These are phyloP conservation scores for Gossypium longicalyx DNA, from an alignment of 345 rosid species.

Conservation along the genomic window DNA sequence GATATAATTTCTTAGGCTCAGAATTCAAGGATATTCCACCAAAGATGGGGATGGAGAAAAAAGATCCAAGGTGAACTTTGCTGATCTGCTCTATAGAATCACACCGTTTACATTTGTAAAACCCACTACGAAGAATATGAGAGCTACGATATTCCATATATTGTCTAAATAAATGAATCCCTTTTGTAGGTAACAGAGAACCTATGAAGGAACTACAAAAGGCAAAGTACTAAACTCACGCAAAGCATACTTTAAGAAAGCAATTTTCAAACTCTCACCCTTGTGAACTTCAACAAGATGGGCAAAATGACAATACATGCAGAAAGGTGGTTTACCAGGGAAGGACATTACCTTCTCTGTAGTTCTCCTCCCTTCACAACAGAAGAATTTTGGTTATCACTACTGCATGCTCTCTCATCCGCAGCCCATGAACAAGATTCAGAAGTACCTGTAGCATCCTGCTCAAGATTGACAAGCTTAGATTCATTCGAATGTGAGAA, in stretches of 20 bases:
- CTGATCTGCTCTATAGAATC: neutral
- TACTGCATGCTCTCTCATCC: constrained; percentile 68
- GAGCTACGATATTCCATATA: neutral
- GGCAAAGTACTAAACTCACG: neutral
- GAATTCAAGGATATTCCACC: neutral
- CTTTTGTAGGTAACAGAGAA: neutral
- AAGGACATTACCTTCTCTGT: constrained; percentile 49
- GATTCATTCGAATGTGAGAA: constrained; percentile 37
- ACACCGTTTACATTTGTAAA: neutral
- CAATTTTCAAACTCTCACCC: neutral
- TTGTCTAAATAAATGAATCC: neutral
- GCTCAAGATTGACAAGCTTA: constrained; percentile 17
- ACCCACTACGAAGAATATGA: neutral
- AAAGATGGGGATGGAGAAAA: neutral
- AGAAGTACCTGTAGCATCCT: constrained; percentile 42
- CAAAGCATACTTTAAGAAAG: neutral
- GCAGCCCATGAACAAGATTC: constrained; percentile 62
- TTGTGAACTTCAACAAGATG: neutral
- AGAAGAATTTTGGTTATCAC: constrained; percentile 53
- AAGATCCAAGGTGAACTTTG: neutral
- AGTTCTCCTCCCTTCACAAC: constrained; percentile 35
- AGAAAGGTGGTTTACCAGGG: neutral
- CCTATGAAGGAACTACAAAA: neutral
- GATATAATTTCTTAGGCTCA: neutral
- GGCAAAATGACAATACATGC: neutral